phyloP scores from a whole-genome alignment of 768 basidiomycete genomes.

The Daedaleopsis sinensis region DNA sequence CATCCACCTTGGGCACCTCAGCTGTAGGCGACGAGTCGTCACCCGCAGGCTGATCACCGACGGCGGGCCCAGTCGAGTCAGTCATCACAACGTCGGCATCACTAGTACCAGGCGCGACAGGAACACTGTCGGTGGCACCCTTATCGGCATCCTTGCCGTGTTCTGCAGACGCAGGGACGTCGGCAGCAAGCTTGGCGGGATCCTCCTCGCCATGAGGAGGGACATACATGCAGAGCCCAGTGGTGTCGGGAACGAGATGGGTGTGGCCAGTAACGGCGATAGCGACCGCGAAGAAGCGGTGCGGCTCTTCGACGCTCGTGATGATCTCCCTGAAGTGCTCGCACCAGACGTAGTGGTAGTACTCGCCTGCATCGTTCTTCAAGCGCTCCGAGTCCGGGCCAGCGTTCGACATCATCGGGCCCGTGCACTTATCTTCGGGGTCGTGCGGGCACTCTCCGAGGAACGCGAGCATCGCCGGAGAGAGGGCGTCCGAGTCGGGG shows the following conservation, averaged over 20 bases:
- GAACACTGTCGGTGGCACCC: not conserved
- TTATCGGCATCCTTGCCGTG: too few species aligned
- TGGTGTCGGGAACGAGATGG: not conserved
- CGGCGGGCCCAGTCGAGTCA: not conserved
- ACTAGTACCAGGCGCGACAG: not conserved
- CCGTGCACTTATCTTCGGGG: not conserved
- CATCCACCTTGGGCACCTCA: not conserved
- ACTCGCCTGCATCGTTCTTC: not conserved
- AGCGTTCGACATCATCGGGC: not conserved
- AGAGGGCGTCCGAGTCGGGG: not conserved
- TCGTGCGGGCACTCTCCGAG: not conserved
- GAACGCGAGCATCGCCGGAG: not conserved
- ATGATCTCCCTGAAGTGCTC: slow-evolving; percentile 7
- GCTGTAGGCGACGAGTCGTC: not conserved
- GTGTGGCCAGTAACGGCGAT: not conserved
- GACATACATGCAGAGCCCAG: not conserved
- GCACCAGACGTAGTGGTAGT: slow-evolving; percentile 14
- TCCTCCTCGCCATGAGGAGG: not conserved
- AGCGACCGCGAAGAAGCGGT: not conserved
- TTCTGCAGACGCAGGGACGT: not conserved
- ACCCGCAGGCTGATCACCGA: not conserved
- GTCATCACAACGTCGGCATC: not conserved
- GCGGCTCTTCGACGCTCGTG: not conserved
- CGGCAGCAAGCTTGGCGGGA: not conserved
- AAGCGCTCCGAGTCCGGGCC: not conserved